Evolutionary conservation across 1,139 yeast genomes (phyloP), one percentile per base, ranked within the genome.

Genomic region (Lodderomyces margitis): DNA sequence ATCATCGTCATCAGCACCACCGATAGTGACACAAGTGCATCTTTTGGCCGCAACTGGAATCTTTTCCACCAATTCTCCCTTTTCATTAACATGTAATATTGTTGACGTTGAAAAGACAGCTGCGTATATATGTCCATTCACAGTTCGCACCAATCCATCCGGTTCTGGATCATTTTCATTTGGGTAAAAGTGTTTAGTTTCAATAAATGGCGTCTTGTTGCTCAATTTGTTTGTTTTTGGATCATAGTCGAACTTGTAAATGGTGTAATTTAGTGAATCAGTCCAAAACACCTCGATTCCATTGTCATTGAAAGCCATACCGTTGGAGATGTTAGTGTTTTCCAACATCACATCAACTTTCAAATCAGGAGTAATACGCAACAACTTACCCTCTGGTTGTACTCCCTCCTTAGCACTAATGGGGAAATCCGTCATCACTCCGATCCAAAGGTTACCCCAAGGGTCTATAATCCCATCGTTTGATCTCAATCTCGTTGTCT

Each of bases 391-490:
- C 38, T 68, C 71, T 0, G 67, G 63, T 11, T 56, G 42, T 5
- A 62, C 59, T 2, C 64, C 67, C 25, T 59, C 62, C 17, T 49
- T 50, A 23, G 44, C 42, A 21, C 55, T 44, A 10, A 50, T 39
- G 3, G 59, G 62, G 50, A 82, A 82, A 50, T 81, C 81, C 30
- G 70, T 68, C 89, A 85, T 84, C n/a, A 85, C 70, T 2, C 92
- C 92, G 41, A 83, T 73, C 78, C 85, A 82, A 41, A 84, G 70
- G 48, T 80, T 71, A 0, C 92, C 91, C 60, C 78, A 68, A 1
- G 84, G 83, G 42, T 83, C 85, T 37, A 84, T 72, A 38, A 78
- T 75, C 0, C 91, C 92, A 55, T 85, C 94, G 52, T 85, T 85
- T 15, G 89, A 80, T 54, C 94, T 69, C 53, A 82, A 60, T 33